phyloP scores from a whole-genome alignment of 2,329 filamentous ascomycete species.

The Neurospora crassa region DNA sequence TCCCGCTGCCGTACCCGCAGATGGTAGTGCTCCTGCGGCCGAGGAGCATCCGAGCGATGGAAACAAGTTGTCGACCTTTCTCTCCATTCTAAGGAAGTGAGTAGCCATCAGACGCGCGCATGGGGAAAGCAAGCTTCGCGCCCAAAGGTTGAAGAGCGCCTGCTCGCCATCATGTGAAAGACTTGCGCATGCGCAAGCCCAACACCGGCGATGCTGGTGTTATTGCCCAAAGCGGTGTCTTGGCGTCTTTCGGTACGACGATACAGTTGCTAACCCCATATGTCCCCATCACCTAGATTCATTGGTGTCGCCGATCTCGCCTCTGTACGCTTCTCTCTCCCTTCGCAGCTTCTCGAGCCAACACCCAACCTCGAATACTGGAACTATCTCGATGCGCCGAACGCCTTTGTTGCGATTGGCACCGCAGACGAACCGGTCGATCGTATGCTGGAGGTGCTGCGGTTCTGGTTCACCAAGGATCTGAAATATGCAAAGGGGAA shows the following conservation, averaged over 20 bases:
- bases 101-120: conserved; percentile 19
- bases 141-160: background rate
- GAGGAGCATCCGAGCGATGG: conserved; percentile 59
- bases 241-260: background rate
- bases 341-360: conserved; percentile 89
- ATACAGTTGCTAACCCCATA: background rate
- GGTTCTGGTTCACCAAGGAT: conserved; percentile 99
- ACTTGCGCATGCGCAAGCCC: background rate
- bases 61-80: conserved; percentile 81
- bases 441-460: conserved; percentile 86
- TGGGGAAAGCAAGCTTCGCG: background rate
- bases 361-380: conserved; percentile 98
- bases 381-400: conserved; percentile 94
- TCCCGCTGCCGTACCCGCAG: conserved; percentile 20
- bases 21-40: background rate
- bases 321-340: conserved; percentile 88
- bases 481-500: conserved; percentile 98
- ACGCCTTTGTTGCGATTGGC: conserved; percentile 74
- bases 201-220: background rate
- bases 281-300: conserved; percentile 52
- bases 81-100: conserved; percentile 82
- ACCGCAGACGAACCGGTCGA: conserved; percentile 86
- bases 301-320: conserved; percentile 95
- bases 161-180: background rate
- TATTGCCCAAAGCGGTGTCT: background rate